Evolutionary conservation across 2,329 filamentous ascomycete genomes (phyloP), one percentile per base, ranked within the genome.

Genomic region (Calonectria honghensis): DNA sequence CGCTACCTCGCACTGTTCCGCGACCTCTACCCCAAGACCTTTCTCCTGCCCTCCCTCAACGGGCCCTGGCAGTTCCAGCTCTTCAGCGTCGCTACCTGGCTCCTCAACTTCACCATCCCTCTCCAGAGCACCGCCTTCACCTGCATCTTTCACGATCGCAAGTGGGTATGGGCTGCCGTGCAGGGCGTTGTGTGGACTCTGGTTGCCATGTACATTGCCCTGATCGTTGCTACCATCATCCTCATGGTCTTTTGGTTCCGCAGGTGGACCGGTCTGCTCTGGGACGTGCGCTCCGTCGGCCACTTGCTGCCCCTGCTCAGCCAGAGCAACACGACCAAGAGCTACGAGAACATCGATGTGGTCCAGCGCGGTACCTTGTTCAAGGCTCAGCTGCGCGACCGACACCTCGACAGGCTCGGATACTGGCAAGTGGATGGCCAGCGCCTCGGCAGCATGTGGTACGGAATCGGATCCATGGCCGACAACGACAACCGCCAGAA

Each of bases 201-300:
- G 32, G 91, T 97, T 37, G 92, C 87, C 0, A 84, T 98, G 0
- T 98, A 98, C 85, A 84, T 93, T 41, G 83, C 95, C 5, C 85
- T 96, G 61, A 81, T 93, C 2, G 78, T 91, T 9, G 91, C 93
- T 1, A 84, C 91, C 1, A 76, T 74, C 37, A 73, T 83, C 20
- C 83, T 96, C 13, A 86, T 93, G 76, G 76, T 91, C n/a, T 93
- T 91, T 76, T 95, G 96, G 86, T 86, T 90, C 69, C 85, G 88
- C 29, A 88, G 90, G 37, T 89, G 89, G 79, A 97, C 95, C 0
- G 96, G 96, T 0, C 87, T 98, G 75, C 90, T 94, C 81, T 98
- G 96, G 96, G 95, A 98, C 82, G 91, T 95, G 3, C 90, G 93
- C 59, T 96, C 93, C 31, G 87, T 98, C 10, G 96, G 94, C 4